Evolutionary conservation across 208 protist species (phyloP), one percentile per base, ranked within the genome.

Genomic region (Trypanosoma conorhini): DNA sequence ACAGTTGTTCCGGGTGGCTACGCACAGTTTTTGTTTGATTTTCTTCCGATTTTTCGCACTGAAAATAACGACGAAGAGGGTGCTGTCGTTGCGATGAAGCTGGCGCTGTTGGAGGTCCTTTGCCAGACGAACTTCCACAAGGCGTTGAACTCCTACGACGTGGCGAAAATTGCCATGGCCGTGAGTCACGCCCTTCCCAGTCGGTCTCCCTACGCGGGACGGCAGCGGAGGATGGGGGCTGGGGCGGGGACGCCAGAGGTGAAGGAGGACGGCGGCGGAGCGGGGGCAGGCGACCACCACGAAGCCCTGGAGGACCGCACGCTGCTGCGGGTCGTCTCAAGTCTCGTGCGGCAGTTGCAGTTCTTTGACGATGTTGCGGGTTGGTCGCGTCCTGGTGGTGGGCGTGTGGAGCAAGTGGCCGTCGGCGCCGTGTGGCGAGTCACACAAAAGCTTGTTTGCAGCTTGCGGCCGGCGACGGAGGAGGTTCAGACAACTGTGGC

Each of bases 1-100:
- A 72, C 62, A 0, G 59, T 75, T 38, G 70, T 75, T 30, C 62
- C 76, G 28, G 76, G 76, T 54, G 76, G 70, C 7, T 81, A 77
- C 46, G 76, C 76, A 52, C 68, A 75, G 40, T 81, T 81, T 72
- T 35, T 81, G 17, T 57, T 63, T 61, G 76, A 75, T 31, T 81
- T 77, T 38, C 57, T 81, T 59, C 48, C 57, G 24, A 26, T 17
- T 17, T 61, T 74, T 60, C 15, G 10, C 55, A 28, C 5, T 1
- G 24, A 62, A 35, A 24, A 67, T 22, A 40, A 10, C 19, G n/a
- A n/a, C n/a, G n/a, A n/a, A n/a, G n/a, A n/a, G n/a, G n/a, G n/a
- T n/a, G 19, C 7, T 19, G 44, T 19, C 48, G 30, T 30, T 19
- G 9, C 22, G 22, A 17, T 59, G 8, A 40, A 35, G 3, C 5